Conservation (phyloP, 805 yeast genomes). For the Ogataea pignaliae region DNA sequence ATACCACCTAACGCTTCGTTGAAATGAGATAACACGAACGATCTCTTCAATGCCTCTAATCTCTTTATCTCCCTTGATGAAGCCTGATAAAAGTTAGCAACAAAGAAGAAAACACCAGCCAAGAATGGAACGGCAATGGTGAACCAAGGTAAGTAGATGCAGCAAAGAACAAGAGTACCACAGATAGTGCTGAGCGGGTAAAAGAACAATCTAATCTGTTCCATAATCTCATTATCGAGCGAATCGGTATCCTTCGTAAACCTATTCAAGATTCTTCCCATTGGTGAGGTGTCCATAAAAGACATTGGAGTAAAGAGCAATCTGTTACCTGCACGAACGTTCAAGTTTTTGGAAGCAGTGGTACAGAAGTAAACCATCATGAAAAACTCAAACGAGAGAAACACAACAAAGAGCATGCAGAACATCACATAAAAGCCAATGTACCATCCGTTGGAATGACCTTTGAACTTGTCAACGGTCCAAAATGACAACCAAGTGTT, state of each 20-base stretch:
- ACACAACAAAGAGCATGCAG: constrained; percentile 43
- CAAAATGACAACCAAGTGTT: constrained; percentile 83
- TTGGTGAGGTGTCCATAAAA: constrained; percentile 79
- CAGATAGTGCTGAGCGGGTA: constrained; percentile 39
- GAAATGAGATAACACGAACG: constrained; percentile 66
- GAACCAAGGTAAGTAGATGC: constrained; percentile 50
- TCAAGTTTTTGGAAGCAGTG: constrained; percentile 51
- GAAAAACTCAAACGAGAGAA: constrained; percentile 42
- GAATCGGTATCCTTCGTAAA: constrained; percentile 86
- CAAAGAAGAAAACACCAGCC: constrained; percentile 37
- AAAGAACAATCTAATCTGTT: constrained; percentile 59
- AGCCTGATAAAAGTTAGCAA: constrained; percentile 61
- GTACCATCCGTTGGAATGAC: constrained; percentile 47
- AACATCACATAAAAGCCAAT: constrained; percentile 70
- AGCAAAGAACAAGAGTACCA: constrained; percentile 36
- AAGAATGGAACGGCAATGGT: constrained; percentile 64
- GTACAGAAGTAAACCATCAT: constrained; percentile 47
- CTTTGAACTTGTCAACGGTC: constrained; percentile 50
- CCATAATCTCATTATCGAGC: constrained; percentile 74
- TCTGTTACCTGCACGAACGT: constrained; percentile 53
- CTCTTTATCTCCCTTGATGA: constrained; percentile 73
- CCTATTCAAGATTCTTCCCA: constrained; percentile 80
- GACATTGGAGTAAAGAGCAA: constrained; percentile 78
- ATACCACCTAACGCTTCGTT: constrained; percentile 66
- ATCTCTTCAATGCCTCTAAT: constrained; percentile 67